Evolutionary conservation across 2,329 filamentous ascomycete genomes (phyloP), one percentile per base, ranked within the genome.

Genomic region (Aspergillus awamori): DNA sequence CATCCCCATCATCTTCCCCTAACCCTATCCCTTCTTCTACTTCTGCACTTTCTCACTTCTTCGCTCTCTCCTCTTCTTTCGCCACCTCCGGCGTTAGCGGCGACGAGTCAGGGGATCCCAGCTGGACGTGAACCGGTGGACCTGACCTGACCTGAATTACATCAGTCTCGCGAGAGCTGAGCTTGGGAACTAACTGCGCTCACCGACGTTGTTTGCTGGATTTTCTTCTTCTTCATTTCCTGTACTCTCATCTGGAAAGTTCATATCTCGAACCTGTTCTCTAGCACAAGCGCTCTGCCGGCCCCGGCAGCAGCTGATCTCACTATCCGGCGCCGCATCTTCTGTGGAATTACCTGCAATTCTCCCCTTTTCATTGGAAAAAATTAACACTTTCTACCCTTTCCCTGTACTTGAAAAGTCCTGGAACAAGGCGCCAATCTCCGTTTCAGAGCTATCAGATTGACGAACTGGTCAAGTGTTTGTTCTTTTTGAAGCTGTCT

Each of bases 391-490:
- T 49, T 62, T 52, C 57, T 53, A 67, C 65, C 58, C 53, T 36
- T 15, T 67, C 56, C 60, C 65, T 72, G 71, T 70, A 73, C 66
- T 73, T 71, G 69, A 62, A 67, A 65, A 36, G 33, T 69, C 69
- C 55, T 45, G 41, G 60, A 61, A 59, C 54, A 61, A 60, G 51
- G 36, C 59, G 60, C 53, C 60, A 65, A 64, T 67, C 59, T 64
- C 56, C 60, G 52, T 62, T 62, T 51, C 63, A 65, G 64, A 61
- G 60, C 60, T 58, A 48, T 60, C 63, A 58, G 39, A 56, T 60
- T 26, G 55, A 60, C 59, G 59, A 53, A 63, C 60, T 64, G 63
- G 65, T 63, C 60, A 63, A 63, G 59, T 63, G 58, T 69, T 65
- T 68, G 66, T 68, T 67, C 59, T 61, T 53, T 61, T 65, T 69